Evolutionary conservation across 176 grass and related monocot genomes (phyloP).

Genomic region (Carex myosuroides): DNA sequence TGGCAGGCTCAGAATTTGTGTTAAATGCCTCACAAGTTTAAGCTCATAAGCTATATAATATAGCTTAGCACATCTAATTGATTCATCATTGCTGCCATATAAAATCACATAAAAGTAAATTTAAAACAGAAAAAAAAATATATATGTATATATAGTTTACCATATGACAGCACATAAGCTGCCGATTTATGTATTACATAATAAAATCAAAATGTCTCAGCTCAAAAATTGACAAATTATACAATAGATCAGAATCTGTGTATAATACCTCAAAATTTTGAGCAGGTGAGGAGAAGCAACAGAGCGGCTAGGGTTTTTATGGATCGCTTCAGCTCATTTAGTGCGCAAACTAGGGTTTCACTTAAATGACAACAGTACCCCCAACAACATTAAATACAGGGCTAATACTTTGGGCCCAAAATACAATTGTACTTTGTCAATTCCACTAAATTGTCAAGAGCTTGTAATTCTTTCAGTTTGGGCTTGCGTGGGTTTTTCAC

Average conservation of each 20-base stretch:
- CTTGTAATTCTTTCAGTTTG: neutral
- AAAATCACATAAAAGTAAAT: too few relatives aligned
- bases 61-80: constrained; percentile 19
- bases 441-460: neutral
- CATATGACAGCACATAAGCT: too few relatives aligned
- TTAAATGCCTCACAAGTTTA: constrained; percentile 9
- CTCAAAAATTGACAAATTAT: too few relatives aligned
- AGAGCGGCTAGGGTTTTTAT: neutral
- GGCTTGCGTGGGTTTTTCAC: neutral
- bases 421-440: neutral
- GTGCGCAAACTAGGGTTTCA: neutral
- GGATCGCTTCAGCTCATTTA: neutral
- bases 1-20: neutral
- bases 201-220: too few relatives aligned
- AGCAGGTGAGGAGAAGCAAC: neutral
- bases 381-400: neutral
- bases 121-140: too few relatives aligned
- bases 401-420: neutral
- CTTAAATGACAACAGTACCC: neutral
- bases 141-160: too few relatives aligned
- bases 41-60: constrained; percentile 1
- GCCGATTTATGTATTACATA: too few relatives aligned
- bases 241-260: too few relatives aligned
- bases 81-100: neutral
- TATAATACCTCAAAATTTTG: too few relatives aligned